Conservation (phyloP, 106 monocot species). For the Phalaenopsis equestris region DNA sequence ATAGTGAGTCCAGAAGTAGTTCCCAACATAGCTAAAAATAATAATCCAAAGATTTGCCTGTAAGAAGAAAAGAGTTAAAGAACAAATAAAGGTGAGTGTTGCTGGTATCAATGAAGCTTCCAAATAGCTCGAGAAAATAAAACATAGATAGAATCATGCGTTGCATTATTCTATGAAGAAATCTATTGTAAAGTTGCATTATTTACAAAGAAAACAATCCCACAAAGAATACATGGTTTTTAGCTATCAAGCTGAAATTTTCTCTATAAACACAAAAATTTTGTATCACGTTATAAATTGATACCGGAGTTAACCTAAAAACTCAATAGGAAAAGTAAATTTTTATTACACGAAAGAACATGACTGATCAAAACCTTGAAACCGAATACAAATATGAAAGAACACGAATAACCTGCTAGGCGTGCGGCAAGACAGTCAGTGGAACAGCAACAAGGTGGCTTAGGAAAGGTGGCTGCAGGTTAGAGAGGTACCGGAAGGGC, state of each 20-base stretch:
- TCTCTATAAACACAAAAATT: neutral
- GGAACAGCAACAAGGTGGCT: too few relatives aligned
- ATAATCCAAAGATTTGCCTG: slow-evolving; percentile 98
- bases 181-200: neutral
- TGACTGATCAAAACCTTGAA: too few relatives aligned
- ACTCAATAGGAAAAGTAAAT: too few relatives aligned
- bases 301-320: too few relatives aligned
- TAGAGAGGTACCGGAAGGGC: too few relatives aligned
- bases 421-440: too few relatives aligned
- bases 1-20: slow-evolving; percentile 99
- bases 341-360: too few relatives aligned
- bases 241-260: neutral
- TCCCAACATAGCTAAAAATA: slow-evolving; percentile 96
- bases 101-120: neutral
- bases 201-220: neutral
- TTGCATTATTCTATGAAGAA: neutral
- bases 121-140: neutral
- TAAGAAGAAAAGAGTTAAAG: slow-evolving; percentile 11
- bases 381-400: too few relatives aligned
- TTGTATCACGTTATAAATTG: too few relatives aligned
- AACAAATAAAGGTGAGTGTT: neutral
- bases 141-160: neutral
- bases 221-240: neutral
- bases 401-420: too few relatives aligned
- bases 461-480: too few relatives aligned